Percentiles rank a stretch among this genome's conserved stretches.
Conservation (phyloP, 169 alveolate genomes). For the Babesia divergens region DNA sequence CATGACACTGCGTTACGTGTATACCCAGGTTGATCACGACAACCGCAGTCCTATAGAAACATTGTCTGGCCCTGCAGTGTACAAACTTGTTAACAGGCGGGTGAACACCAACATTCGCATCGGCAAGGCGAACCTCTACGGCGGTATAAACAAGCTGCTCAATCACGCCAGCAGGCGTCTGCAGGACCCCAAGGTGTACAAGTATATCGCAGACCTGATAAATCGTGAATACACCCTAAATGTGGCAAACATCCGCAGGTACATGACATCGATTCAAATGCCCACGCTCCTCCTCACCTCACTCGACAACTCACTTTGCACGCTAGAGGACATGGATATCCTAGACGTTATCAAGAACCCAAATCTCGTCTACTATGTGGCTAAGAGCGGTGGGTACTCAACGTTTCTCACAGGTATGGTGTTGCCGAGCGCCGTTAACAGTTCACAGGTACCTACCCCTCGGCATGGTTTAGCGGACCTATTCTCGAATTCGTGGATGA, state of each 20-base stretch:
- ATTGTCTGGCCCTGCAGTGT: conserved; percentile 34
- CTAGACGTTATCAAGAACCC: conserved; percentile 63
- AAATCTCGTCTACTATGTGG: conserved; percentile 50
- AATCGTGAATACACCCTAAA: conserved; percentile 50
- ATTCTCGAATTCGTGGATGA: conserved; percentile 56
- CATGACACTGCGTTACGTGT: conserved; percentile 46
- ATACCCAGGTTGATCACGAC: conserved; percentile 41
- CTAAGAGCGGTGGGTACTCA: conserved; percentile 56
- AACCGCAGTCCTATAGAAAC: conserved; percentile 12
- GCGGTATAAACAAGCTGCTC: neutral
- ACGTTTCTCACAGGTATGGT: conserved; percentile 57
- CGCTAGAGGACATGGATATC: conserved; percentile 46
- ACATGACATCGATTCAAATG: conserved; percentile 13
- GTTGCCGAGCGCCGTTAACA: too few species aligned
- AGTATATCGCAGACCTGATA: conserved; percentile 33
- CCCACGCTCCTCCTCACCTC: conserved; percentile 57
- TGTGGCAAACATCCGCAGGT: conserved; percentile 19
- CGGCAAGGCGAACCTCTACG: conserved; percentile 24
- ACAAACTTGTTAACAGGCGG: conserved; percentile 31
- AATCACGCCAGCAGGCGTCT: neutral
- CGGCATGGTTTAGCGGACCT: conserved; percentile 52
- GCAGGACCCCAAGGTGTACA: conserved; percentile 4
- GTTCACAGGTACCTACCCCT: conserved; percentile 26
- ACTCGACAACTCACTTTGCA: conserved; percentile 43
- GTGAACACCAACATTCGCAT: conserved; percentile 35